Evolutionary conservation across 1,139 yeast species (phyloP).

Genomic region (Candida albicans): DNA sequence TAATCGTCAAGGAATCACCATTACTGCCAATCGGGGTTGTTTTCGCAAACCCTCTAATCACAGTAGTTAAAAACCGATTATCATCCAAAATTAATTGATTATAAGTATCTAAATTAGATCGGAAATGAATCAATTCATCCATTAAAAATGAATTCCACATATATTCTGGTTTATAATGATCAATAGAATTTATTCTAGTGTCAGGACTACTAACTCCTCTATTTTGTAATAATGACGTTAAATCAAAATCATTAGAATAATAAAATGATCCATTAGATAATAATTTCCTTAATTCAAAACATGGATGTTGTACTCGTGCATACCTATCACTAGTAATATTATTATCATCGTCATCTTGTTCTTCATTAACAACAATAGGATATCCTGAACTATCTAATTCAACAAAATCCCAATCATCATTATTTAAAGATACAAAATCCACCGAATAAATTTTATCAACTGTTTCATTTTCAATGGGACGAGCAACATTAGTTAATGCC

Average conservation of each 20-base stretch:
- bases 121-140: constrained; percentile 73
- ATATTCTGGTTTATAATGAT: constrained; percentile 73
- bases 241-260: constrained; percentile 87
- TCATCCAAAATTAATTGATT: constrained; percentile 63
- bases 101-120: constrained; percentile 64
- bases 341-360: constrained; percentile 17
- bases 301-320: constrained; percentile 67
- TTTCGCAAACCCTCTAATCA: constrained; percentile 91
- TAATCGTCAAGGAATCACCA: constrained; percentile 65
- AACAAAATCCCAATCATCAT: constrained; percentile 76
- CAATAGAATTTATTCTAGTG: constrained; percentile 28
- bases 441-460: constrained; percentile 80
- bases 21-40: constrained; percentile 54
- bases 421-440: constrained; percentile 77
- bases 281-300: constrained; percentile 73
- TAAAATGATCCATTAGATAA: constrained; percentile 87
- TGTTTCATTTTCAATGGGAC: constrained; percentile 76
- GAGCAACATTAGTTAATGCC: constrained; percentile 70
- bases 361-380: constrained; percentile 33
- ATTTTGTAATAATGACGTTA: constrained; percentile 78
- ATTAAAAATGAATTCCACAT: constrained; percentile 98
- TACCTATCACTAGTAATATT: no score
- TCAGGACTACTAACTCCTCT: constrained; percentile 49
- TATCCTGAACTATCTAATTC: constrained; percentile 64
- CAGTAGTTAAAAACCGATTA: constrained; percentile 83